Base-by-base conservation (phyloP, 192 early-diverging fungal species). In the Coemansia sp. region DNA sequence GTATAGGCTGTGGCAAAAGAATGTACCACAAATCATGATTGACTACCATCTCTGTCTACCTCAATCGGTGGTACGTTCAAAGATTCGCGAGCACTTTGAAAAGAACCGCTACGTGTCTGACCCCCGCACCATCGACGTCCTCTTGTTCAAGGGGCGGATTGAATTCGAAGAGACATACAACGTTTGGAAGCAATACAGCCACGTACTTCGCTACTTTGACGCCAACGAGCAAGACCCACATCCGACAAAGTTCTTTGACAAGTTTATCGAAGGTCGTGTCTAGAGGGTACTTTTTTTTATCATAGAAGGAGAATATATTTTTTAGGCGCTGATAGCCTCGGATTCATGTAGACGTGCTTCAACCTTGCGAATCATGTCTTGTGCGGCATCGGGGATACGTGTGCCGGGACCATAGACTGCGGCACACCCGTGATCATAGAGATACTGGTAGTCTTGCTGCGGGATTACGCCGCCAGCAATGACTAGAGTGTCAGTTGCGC, bases 131-230 rank as follows among this genome's bases (percentile, higher is more conserved):
- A 88, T 93, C 73, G 95, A 97, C 69, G 84, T 95, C 54, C 84
- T 97, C 61, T 70, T 94, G 72, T 87, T 93, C 72, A 97, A 96
- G 84, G 94, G 95, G 21, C 87, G 87, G 50, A 86, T 89, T 70
- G 95, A 97, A 67, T 89, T 88, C 54, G 90, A 93, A 62, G 95
- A 97, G 85, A 94, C 93, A 6, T 77, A 93, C 80, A 94, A 97
- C 66, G 87, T 90, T 34, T 96, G 94, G 95, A 97, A 97, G 85
- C 90, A 94, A 83, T 86, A 87, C 67, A 90, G 89, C 56, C 95
- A 96, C 54, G 85, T 95, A 59, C 88, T 93, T 83, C 88, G 89
- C 68, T 96, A 93, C 86, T 96, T 96, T 88, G 84, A 83, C 64
- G 86, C 91, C 56, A 89, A 91, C 63, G 91, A 90, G 64, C 77